These are phyloP conservation scores for Piromyces finnis DNA, from an alignment of 192 early-diverging fungal genomes.

Conservation along the genomic window DNA sequence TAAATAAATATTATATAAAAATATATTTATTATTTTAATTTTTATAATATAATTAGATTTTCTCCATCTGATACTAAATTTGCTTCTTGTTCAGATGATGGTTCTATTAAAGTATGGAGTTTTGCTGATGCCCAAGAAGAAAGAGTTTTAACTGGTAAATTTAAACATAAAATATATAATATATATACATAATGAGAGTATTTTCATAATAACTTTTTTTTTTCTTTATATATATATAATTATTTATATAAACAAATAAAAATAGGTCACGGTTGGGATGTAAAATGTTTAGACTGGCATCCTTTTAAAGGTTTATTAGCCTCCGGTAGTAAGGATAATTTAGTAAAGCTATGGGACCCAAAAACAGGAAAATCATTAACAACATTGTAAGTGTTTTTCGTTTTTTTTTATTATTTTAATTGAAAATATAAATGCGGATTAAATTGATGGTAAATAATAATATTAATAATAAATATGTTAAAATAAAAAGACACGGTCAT, in stretches of 20 bases:
- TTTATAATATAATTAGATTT: constrained; percentile 31
- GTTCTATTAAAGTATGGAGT: constrained; percentile 89
- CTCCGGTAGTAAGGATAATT: constrained; percentile 87
- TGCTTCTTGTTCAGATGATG: constrained; percentile 89
- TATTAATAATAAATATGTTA: too few relatives aligned
- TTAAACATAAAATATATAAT: neutral
- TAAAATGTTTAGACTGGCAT: constrained; percentile 95
- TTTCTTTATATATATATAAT: too few relatives aligned
- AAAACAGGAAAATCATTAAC: constrained; percentile 68
- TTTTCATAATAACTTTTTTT: too few relatives aligned
- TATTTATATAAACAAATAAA: too few relatives aligned
- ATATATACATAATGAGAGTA: too few relatives aligned
- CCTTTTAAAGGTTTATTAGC: constrained; percentile 80
- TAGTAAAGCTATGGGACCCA: constrained; percentile 96
- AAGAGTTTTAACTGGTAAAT: constrained; percentile 32
- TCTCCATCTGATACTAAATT: constrained; percentile 83
- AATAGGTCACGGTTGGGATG: constrained; percentile 87
- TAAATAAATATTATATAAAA: too few relatives aligned
- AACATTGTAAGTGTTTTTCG: constrained; percentile 41
- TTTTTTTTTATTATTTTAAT: too few relatives aligned
- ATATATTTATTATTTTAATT: neutral
- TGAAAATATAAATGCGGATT: too few relatives aligned
- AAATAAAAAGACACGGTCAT: constrained; percentile 66
- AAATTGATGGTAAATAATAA: too few relatives aligned
- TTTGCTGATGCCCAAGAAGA: constrained; percentile 77